A percentile compares a stretch with the other conserved stretches of the same genome.
Evolutionary conservation across 2,329 filamentous ascomycete genomes (phyloP).

Genomic region (Huntiella abstrusa): DNA sequence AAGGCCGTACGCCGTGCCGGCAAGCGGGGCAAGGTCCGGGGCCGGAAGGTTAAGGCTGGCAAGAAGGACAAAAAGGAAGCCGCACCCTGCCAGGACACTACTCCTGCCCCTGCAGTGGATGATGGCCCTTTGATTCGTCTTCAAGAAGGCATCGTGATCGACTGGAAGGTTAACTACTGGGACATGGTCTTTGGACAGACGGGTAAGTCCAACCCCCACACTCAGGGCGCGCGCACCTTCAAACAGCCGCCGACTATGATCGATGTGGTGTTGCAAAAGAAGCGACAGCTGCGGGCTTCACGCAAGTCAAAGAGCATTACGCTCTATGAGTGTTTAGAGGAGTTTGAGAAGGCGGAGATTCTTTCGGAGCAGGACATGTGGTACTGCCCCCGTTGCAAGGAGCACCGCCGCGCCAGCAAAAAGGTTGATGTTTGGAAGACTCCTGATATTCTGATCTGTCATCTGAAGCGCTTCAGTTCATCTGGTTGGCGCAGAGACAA

Average conservation of each 20-base stretch:
- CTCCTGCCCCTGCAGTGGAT: conserved; percentile 21
- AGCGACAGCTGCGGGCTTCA: conserved; percentile 43
- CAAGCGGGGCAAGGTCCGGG: conserved; percentile 13
- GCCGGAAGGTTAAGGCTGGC: not conserved
- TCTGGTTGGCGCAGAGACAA: conserved; percentile 72
- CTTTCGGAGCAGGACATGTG: conserved; percentile 90
- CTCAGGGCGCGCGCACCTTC: conserved; percentile 43
- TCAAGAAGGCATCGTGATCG: conserved; percentile 69
- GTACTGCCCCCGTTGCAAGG: conserved; percentile 94
- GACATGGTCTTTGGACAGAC: conserved; percentile 48
- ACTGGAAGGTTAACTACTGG: conserved; percentile 58
- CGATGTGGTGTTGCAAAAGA: conserved; percentile 45
- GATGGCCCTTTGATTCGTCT: conserved; percentile 53
- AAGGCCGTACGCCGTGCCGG: conserved; percentile 13
- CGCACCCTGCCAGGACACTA: conserved; percentile 19
- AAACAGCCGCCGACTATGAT: conserved; percentile 31
- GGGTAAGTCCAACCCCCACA: conserved; percentile 21
- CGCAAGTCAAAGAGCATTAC: conserved; percentile 45
- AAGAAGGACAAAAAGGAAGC: conserved; percentile 21
- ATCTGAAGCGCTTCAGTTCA: conserved; percentile 88
- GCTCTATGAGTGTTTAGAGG: conserved; percentile 77
- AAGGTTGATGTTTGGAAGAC: conserved; percentile 95
- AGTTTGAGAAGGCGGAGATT: conserved; percentile 86
- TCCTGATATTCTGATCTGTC: conserved; percentile 84
- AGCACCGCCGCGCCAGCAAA: conserved; percentile 80